Conservation (phyloP, 2,329 filamentous ascomycete genomes). For the Xylariaceae sp. region DNA sequence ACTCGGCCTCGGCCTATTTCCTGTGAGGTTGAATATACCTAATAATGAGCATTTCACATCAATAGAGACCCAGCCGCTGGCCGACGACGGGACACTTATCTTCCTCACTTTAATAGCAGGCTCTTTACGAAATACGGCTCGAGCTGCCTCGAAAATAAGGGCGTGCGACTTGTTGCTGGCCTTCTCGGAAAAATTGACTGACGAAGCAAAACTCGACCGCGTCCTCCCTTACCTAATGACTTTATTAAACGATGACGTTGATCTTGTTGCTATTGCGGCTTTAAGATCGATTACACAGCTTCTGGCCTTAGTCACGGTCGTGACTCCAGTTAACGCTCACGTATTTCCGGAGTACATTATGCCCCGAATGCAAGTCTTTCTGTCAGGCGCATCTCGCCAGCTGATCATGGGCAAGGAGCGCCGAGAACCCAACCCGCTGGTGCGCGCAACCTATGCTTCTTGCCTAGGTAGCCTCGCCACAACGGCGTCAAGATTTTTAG, state of each 20-base stretch:
- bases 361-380: constrained; percentile 55
- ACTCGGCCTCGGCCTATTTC: constrained; percentile 62
- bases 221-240: constrained; percentile 86
- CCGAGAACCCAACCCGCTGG: constrained; percentile 59
- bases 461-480: constrained; percentile 85
- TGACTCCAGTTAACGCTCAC: constrained; percentile 71
- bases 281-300: constrained; percentile 85
- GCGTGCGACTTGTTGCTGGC: constrained; percentile 89
- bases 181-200: constrained; percentile 84
- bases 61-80: constrained; percentile 54
- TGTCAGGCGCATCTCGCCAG: constrained; percentile 41
- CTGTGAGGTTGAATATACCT: constrained; percentile 79
- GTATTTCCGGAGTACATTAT: constrained; percentile 66
- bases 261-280: constrained; percentile 80
- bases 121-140: constrained; percentile 82
- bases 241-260: constrained; percentile 74
- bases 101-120: constrained; percentile 87
- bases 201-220: constrained; percentile 92
- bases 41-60: constrained; percentile 72
- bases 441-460: constrained; percentile 87
- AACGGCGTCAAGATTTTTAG: constrained; percentile 78
- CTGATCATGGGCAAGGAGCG: constrained; percentile 35
- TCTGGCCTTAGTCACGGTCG: constrained; percentile 78
- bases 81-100: constrained; percentile 86
- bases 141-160: constrained; percentile 79